Evolutionary conservation across 2,329 filamentous ascomycete genomes (phyloP).

Genomic region (Xylaria digitata): DNA sequence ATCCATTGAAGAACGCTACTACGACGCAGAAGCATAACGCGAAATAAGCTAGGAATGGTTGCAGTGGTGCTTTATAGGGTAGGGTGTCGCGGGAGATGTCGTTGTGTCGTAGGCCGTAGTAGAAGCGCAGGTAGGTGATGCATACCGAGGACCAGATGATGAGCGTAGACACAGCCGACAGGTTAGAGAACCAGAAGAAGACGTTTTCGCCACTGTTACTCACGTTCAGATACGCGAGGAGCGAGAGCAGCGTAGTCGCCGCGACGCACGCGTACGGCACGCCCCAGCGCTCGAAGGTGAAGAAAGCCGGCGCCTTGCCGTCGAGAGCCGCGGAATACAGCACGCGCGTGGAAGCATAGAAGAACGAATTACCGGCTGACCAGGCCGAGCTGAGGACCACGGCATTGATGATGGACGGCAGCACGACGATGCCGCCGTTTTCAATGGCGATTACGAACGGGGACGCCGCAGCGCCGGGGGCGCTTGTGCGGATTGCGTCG

Average conservation of each 20-base stretch:
- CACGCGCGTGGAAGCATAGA: slow-evolving; percentile 50
- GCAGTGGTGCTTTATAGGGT: slow-evolving; percentile 72
- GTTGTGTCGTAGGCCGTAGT: slow-evolving; percentile 72
- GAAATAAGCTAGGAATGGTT: slow-evolving; percentile 76
- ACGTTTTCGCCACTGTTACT: slow-evolving; percentile 59
- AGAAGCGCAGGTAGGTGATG: slow-evolving; percentile 76
- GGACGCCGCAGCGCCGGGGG: slow-evolving; percentile 50
- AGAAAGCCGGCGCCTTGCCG: slow-evolving; percentile 61
- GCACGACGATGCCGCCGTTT: slow-evolving; percentile 68
- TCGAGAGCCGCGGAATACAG: slow-evolving; percentile 60
- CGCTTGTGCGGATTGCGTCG: slow-evolving; percentile 45
- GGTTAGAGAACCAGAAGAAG: slow-evolving; percentile 58
- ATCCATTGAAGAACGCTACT: slow-evolving; percentile 78
- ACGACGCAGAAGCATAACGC: slow-evolving; percentile 70
- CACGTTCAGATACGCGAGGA: slow-evolving; percentile 73
- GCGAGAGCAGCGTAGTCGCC: slow-evolving; percentile 68
- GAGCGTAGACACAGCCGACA: slow-evolving; percentile 76
- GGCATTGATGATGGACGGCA: slow-evolving; percentile 75
- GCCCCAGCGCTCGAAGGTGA: slow-evolving; percentile 66
- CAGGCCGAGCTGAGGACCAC: slow-evolving; percentile 64
- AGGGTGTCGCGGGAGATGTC: slow-evolving; percentile 72
- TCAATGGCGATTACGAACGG: slow-evolving; percentile 76
- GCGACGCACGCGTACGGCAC: slow-evolving; percentile 70
- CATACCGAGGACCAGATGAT: slow-evolving; percentile 76
- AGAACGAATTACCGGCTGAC: slow-evolving; percentile 51